Conservation (phyloP, 108 stramenopile species). For the Licmophora abbreviata region DNA sequence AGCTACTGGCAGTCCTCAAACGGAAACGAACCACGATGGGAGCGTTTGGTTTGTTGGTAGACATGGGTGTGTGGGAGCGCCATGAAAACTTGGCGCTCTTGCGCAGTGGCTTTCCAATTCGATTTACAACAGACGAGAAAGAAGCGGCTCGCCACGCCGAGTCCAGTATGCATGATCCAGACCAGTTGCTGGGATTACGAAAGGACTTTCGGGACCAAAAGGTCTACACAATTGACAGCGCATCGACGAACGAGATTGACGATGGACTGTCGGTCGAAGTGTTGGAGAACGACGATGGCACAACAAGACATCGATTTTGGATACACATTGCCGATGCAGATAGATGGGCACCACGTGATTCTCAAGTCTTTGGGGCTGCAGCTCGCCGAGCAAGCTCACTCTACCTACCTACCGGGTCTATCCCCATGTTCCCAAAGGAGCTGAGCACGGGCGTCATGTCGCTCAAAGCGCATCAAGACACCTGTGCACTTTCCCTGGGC, state of each 20-base stretch:
- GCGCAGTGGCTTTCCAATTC: constrained; percentile 64
- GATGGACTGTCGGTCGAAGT: constrained; percentile 66
- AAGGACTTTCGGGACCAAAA: constrained; percentile 51
- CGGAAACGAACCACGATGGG: constrained; percentile 49
- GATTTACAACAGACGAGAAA: constrained; percentile 38
- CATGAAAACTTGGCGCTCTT: constrained; percentile 60
- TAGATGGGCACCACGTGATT: constrained; percentile 53
- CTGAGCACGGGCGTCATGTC: constrained; percentile 47
- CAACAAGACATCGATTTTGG: constrained; percentile 40
- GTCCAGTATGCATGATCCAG: constrained; percentile 31
- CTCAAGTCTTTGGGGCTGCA: constrained; percentile 39
- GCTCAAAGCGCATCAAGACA: constrained; percentile 34
- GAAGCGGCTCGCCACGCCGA: constrained; percentile 12
- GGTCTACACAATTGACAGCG: constrained; percentile 70
- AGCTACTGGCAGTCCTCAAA: constrained; percentile 36
- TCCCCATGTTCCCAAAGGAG: constrained; percentile 49
- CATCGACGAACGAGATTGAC: constrained; percentile 62
- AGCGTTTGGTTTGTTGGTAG: constrained; percentile 57
- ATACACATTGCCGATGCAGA: constrained; percentile 85
- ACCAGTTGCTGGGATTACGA: constrained; percentile 50
- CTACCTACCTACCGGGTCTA: constrained; percentile 52
- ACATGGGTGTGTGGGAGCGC: constrained; percentile 41
- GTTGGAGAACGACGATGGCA: constrained; percentile 17
- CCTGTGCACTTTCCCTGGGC: constrained; percentile 50
- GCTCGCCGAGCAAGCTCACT: constrained; percentile 48